Evolutionary conservation across 1,139 yeast species (phyloP), one percentile per base, ranked within the genome.

Genomic region (Scheffersomyces titani): DNA sequence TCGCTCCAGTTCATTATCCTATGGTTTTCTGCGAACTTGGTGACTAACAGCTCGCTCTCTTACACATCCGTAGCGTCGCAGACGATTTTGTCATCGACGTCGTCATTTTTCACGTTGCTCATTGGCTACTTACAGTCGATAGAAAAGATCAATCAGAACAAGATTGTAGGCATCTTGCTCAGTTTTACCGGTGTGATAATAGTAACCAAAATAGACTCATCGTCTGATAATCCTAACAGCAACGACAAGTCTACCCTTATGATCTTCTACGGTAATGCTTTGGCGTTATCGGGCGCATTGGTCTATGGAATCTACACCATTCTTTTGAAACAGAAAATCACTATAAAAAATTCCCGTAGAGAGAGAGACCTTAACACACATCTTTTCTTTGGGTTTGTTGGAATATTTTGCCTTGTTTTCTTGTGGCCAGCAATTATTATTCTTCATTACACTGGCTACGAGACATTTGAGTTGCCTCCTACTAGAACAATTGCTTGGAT

Each of bases 11-110:
- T 94, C 70, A 89, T 96, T 60, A 73, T 90, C 4, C 78, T 94
- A 51, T 94, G 99, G 99, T 93, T 92, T 68, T 64, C 87, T 21
- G 97, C 98, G 3, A 94, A 94, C 70, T 80, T 93, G 61, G 89
- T 90, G 55, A 92, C 96, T 45, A 94, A 94, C 71, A 91, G 97
- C 0, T 88, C 97, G 19, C 80, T 93, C 54, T 83, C 90, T 44
- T 93, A 89, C 72, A 94, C 98, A 0, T 88, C 94, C 13, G 98
- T 93, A 40, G 96, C 97, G 9, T 89, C 94, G 19, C 98, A 96
- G 66, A 94, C 98, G 3, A 93, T 94, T 46, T 74, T 94, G 50
- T 89, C 97, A 7, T 89, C 97, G 49, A 92, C 98, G 0, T 89
- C 97, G 6, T 90, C 97, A 16, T 92, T 94, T 69, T 94, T 94